A percentile compares a stretch with the other conserved stretches of the same genome.
phyloP scores from a whole-genome alignment of 148 eudicot genomes.

The Chenopodium berlandieri region DNA sequence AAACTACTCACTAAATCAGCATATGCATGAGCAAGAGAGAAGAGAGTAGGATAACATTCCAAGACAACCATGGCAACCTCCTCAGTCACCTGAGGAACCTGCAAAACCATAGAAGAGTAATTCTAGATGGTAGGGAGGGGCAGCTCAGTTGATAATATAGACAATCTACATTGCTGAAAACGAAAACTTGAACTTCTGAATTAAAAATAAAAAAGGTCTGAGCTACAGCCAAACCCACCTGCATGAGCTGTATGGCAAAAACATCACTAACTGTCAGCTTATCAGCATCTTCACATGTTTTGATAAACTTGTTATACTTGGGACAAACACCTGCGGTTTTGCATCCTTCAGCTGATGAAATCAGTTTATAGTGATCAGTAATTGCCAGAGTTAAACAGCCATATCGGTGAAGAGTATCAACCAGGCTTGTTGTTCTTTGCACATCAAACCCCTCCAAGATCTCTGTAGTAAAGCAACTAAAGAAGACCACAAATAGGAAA shows the following conservation, averaged over 20 bases:
- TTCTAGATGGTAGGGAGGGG: not conserved
- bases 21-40: slow-evolving; percentile 81
- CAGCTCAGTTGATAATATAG: not conserved
- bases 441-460: slow-evolving; percentile 90
- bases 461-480: slow-evolving; percentile 95
- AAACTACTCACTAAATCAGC: slow-evolving; percentile 61
- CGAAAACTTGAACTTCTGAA: not conserved
- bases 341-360: slow-evolving; percentile 29
- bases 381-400: slow-evolving; percentile 74
- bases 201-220: not conserved
- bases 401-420: slow-evolving; percentile 78
- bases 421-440: slow-evolving; percentile 76
- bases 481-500: slow-evolving; percentile 15
- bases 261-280: slow-evolving; percentile 91
- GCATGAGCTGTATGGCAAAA: slow-evolving; percentile 89
- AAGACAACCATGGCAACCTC: slow-evolving; percentile 77
- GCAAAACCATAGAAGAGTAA: slow-evolving; percentile 23
- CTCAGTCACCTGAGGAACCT: slow-evolving; percentile 96
- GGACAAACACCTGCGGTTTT: slow-evolving; percentile 39
- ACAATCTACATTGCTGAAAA: not conserved
- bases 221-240: slow-evolving; percentile 44
- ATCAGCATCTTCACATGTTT: slow-evolving; percentile 62
- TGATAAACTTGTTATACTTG: slow-evolving; percentile 46
- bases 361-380: slow-evolving; percentile 41
- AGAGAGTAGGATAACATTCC: slow-evolving; percentile 76